These are phyloP conservation scores for Cyberlindnera xylosilytica DNA, from an alignment of 805 yeast genomes.

Conservation along the genomic window DNA sequence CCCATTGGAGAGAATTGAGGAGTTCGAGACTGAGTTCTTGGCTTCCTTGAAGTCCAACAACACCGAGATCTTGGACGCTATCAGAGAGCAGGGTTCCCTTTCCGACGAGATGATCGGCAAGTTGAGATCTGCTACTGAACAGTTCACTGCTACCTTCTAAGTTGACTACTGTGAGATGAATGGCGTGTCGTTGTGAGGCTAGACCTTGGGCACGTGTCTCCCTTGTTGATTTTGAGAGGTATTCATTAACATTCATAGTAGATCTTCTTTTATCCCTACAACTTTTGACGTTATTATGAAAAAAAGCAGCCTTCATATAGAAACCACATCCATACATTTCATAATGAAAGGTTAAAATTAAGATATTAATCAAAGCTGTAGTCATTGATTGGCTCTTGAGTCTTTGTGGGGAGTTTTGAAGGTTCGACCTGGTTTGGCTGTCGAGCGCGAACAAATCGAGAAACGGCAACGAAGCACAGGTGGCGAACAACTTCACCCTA, in stretches of 20 bases:
- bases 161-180: conserved; percentile 4
- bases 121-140: conserved; percentile 88
- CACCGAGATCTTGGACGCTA: conserved; percentile 75
- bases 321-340: conserved; percentile 19
- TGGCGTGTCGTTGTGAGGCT: conserved; percentile 4
- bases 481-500: too few species aligned
- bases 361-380: not conserved
- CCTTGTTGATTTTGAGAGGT: conserved; percentile 14
- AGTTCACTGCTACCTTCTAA: conserved; percentile 89
- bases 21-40: conserved; percentile 90
- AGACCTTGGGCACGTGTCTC: conserved; percentile 9
- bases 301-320: conserved; percentile 16
- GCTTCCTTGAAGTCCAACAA: conserved; percentile 91
- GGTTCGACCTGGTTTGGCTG: too few species aligned
- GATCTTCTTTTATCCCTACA: conserved; percentile 18
- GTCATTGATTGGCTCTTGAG: too few species aligned
- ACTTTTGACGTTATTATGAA: conserved; percentile 24
- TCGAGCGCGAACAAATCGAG: too few species aligned
- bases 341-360: conserved; percentile 18
- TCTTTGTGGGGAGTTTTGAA: too few species aligned
- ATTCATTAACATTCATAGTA: conserved; percentile 22
- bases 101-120: conserved; percentile 81
- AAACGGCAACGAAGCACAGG: too few species aligned
- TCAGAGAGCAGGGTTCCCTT: conserved; percentile 86
- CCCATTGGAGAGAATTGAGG: conserved; percentile 81